Base-by-base conservation (phyloP, 306 rosid genomes). In the Inga oerstediana region DNA sequence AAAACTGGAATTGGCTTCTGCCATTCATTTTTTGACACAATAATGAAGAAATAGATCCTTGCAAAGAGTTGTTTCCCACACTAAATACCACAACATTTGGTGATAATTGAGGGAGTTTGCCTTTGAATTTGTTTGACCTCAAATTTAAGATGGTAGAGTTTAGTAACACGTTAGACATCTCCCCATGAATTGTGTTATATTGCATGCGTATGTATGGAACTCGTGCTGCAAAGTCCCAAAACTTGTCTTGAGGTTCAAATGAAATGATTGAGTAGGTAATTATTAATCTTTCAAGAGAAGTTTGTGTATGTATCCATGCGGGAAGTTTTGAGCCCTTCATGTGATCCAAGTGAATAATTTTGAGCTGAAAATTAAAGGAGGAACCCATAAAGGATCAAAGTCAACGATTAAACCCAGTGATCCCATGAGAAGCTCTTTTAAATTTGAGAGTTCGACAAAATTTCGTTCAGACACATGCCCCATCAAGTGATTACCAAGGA, bases 281-380 rank as follows among this genome's bases (percentile, higher is more conserved):
- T 54, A 1, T 35, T 0, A 35, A n/a, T 66, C 4, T 77, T 48
- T 2, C 44, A 12, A 13, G 3, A 77, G 32, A 41, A 49, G 41
- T 14, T 12, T 85, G 78, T 34, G 84, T 65, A 66, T 78, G 14
- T 72, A 82, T 49, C 86, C 84, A 85, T 3, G 19, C 3, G 13
- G 81, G 86, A 74, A 85, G 54, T 37, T 27, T 65, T 2, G 85
- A 78, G 68, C 79, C 78, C 22, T 46, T 12, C 32, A 59, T 59
- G 44, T 35, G 39, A 5, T 7, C 11, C 27, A 82, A 45, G 3
- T 0, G 2, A 32, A 78, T 14, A 9, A 1, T 0, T 13, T 17
- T 7, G 35, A 85, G 41, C n/a, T 59, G 54, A 3, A 78, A 78
- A 9, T n/a, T n/a, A n/a, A n/a, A n/a, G 84, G 81, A 75, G 86